Conservation (phyloP, 2,329 filamentous ascomycete genomes). For the Tolypocladium endophyticum region DNA sequence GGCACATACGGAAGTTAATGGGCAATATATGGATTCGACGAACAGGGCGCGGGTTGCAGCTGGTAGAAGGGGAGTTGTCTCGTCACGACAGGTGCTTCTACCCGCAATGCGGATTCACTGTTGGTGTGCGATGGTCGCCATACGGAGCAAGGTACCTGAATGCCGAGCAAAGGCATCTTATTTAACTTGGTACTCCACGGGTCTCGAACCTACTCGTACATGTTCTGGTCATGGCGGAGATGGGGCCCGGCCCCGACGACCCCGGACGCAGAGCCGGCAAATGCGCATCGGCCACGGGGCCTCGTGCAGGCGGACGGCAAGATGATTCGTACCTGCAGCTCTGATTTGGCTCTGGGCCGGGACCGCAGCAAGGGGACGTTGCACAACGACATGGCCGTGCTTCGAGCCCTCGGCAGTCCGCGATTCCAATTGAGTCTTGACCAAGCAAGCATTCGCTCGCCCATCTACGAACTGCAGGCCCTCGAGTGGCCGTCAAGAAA, state of each 20-base stretch:
- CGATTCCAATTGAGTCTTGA: too few relatives aligned
- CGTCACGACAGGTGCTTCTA: too few relatives aligned
- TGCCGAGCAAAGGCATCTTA: too few relatives aligned
- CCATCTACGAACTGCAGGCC: too few relatives aligned
- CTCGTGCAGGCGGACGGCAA: background rate
- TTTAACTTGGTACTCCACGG: too few relatives aligned
- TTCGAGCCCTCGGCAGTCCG: too few relatives aligned
- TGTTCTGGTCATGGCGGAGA: background rate
- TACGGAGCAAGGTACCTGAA: too few relatives aligned
- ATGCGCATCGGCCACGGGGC: background rate
- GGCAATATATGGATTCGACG: background rate
- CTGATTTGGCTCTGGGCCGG: background rate
- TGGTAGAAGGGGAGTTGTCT: background rate
- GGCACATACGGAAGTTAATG: background rate
- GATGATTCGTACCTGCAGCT: constrained; percentile 3
- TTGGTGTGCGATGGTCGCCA: too few relatives aligned
- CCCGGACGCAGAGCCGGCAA: background rate
- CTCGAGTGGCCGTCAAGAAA: background rate
- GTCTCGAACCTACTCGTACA: too few relatives aligned
- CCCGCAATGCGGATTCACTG: too few relatives aligned
- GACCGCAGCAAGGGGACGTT: background rate
- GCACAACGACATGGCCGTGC: background rate
- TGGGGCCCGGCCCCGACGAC: background rate
- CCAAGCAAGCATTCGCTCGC: too few relatives aligned
- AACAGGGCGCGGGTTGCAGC: background rate